Evolutionary conservation across 169 alveolate genomes (phyloP), one percentile per base, ranked within the genome.

Genomic region (Toxoplasma gondii): DNA sequence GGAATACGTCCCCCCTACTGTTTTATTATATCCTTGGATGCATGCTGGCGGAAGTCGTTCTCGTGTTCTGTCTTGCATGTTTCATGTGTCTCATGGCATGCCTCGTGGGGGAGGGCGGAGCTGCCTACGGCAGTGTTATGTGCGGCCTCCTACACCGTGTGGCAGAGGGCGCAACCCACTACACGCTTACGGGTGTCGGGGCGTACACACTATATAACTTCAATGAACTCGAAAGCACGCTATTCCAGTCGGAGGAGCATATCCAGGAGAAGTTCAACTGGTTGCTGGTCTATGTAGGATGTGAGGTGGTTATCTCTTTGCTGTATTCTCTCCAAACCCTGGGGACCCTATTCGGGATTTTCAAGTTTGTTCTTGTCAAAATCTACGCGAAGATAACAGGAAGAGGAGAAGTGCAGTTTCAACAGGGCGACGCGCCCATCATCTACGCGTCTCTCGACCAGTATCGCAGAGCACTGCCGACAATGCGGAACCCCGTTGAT

Each of bases 261-360:
- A 44, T 41, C 38, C 69, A 41, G 31, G 90, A 86, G 49, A 34
- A 84, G 39, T 83, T 64, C 53, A 29, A n/a, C 41, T 93, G 80
- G 53, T 67, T 93, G 16, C 86, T 83, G 90, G 90, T 69, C 24
- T 93, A 84, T 45, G 93, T 93, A 12, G 78, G 91, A 0, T 29
- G 88, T 36, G 93, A 93, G 44, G 95, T 87, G 19, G 70, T 82
- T 0, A 43, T 93, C 9, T 93, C 93, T 38, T 90, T 93, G 5
- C 84, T 93, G 5, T 93, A 93, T n/a, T 93, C 93, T n/a, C 90
- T 93, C n/a, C 95, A 93, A 36, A 93, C 95, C 2, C 88, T 93
- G 29, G 93, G 93, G 16, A 93, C 95, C n/a, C 44, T 93, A 24
- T 93, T 64, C 49, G 95, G 93, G 4, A 70, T 93, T 0, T 93